Percentiles rank a stretch among this genome's conserved stretches.
These are phyloP conservation scores for Pseudogymnoascus sp. DNA, from an alignment of 2,329 filamentous ascomycete species.

Conservation along the genomic window DNA sequence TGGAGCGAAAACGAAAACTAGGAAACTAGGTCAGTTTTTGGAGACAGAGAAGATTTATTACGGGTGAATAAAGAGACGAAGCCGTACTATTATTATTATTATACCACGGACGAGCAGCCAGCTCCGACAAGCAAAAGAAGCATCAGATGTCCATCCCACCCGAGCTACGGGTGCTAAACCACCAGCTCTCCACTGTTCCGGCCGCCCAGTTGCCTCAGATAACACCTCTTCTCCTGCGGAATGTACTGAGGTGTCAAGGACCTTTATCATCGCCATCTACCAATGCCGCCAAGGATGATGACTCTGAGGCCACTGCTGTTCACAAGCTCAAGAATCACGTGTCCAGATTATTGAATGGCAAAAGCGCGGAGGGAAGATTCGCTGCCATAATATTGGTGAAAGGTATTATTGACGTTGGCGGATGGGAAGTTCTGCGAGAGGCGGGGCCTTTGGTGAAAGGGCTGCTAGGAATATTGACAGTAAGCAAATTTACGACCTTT, in stretches of 20 bases:
- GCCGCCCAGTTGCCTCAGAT: conserved; percentile 67
- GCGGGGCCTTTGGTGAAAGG: conserved; percentile 69
- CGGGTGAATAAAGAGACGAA: neutral
- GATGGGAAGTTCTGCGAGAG: conserved; percentile 71
- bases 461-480: conserved; percentile 67
- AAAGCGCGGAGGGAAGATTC: conserved; percentile 67
- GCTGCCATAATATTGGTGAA: conserved; percentile 74
- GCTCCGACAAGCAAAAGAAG: neutral
- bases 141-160: conserved; percentile 35
- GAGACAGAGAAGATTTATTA: neutral
- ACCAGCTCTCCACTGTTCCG: conserved; percentile 64
- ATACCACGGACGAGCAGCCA: neutral
- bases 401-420: conserved; percentile 71
- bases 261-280: conserved; percentile 59
- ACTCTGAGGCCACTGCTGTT: conserved; percentile 60
- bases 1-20: neutral
- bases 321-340: conserved; percentile 78
- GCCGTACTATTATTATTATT: neutral
- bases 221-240: conserved; percentile 59
- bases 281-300: conserved; percentile 51
- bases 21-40: neutral
- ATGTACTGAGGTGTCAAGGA: conserved; percentile 49
- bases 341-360: conserved; percentile 70
- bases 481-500: conserved; percentile 29
- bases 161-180: conserved; percentile 59